Evolutionary conservation across 495 filamentous ascomycete species (phyloP).

Genomic region (Neurospora sp.): DNA sequence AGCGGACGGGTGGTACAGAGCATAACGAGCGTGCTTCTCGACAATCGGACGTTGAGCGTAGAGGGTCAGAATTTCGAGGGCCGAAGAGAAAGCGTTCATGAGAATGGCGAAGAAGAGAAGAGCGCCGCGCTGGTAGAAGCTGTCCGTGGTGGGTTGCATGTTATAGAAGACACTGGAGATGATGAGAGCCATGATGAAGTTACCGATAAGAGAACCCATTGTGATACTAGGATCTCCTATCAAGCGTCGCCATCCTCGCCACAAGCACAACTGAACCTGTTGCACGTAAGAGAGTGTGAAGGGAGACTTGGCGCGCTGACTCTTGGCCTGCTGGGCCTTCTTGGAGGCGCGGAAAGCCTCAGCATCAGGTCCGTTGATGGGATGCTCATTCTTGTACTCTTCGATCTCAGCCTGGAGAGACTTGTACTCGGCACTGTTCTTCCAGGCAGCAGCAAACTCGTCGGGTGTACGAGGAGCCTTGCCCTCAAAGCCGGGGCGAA

Average conservation of each 20-base stretch:
- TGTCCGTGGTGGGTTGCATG: slow-evolving; percentile 46
- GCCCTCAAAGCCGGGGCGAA: slow-evolving; percentile 54
- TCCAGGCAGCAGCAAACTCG: slow-evolving; percentile 69
- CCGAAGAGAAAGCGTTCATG: slow-evolving; percentile 72
- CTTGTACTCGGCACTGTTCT: slow-evolving; percentile 56
- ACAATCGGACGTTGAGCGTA: slow-evolving; percentile 85
- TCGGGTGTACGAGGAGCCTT: slow-evolving; percentile 61
- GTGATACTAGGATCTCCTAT: slow-evolving; percentile 63
- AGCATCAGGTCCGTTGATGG: slow-evolving; percentile 53
- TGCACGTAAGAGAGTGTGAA: slow-evolving; percentile 65
- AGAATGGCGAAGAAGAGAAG: slow-evolving; percentile 83
- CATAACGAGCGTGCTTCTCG: slow-evolving; percentile 83
- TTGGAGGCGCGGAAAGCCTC: slow-evolving; percentile 61
- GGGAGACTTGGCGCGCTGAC: slow-evolving; percentile 54
- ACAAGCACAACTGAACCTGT: slow-evolving; percentile 66
- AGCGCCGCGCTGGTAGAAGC: slow-evolving; percentile 72
- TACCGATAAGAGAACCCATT: slow-evolving; percentile 59
- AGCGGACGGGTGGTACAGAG: slow-evolving; percentile 83
- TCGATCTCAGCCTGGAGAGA: slow-evolving; percentile 62
- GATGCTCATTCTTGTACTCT: slow-evolving; percentile 51
- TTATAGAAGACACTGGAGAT: slow-evolving; percentile 79
- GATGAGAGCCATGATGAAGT: slow-evolving; percentile 65
- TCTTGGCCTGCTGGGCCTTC: slow-evolving; percentile 53
- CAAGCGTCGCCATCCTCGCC: slow-evolving; percentile 62
- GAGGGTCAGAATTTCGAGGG: slow-evolving; percentile 72